Conservation (phyloP, 2,329 filamentous ascomycete species). For the Aulographum hederae region DNA sequence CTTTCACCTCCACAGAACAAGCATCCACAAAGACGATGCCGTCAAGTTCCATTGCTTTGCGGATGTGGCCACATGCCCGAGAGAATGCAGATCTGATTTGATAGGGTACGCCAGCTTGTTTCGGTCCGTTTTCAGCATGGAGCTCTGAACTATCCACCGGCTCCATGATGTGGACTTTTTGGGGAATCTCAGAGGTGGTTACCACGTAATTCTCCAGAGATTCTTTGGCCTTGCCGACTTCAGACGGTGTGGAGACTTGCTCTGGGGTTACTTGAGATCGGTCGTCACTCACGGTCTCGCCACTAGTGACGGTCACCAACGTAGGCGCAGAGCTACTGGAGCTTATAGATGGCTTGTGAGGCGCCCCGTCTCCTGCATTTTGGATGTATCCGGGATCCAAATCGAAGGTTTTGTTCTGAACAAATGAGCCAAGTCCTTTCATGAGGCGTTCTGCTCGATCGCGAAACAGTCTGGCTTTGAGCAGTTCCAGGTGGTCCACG, state of each 20-base stretch:
- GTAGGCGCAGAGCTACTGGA: neutral
- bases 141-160: neutral
- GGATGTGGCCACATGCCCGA: slow-evolving; percentile 2
- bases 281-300: too few relatives aligned
- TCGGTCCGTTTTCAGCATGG: neutral
- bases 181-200: neutral
- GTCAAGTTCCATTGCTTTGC: slow-evolving; percentile 4
- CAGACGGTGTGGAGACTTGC: neutral
- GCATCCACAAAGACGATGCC: slow-evolving; percentile 4
- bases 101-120: neutral
- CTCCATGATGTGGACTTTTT: neutral
- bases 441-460: slow-evolving; percentile 7
- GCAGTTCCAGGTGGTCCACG: slow-evolving; percentile 8
- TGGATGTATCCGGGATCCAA: neutral
- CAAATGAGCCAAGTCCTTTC: slow-evolving; percentile 7
- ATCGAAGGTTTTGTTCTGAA: slow-evolving; percentile 5
- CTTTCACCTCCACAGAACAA: neutral
- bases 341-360: too few relatives aligned
- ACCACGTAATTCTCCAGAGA: neutral
- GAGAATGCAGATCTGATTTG: slow-evolving; percentile 1
- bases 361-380: neutral
- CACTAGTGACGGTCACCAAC: slow-evolving; percentile 2
- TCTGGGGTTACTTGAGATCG: too few relatives aligned
- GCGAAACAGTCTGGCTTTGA: slow-evolving; percentile 4
- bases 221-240: neutral